Evolutionary conservation across 2,329 filamentous ascomycete genomes (phyloP).

Genomic region (Neonectria punicea): DNA sequence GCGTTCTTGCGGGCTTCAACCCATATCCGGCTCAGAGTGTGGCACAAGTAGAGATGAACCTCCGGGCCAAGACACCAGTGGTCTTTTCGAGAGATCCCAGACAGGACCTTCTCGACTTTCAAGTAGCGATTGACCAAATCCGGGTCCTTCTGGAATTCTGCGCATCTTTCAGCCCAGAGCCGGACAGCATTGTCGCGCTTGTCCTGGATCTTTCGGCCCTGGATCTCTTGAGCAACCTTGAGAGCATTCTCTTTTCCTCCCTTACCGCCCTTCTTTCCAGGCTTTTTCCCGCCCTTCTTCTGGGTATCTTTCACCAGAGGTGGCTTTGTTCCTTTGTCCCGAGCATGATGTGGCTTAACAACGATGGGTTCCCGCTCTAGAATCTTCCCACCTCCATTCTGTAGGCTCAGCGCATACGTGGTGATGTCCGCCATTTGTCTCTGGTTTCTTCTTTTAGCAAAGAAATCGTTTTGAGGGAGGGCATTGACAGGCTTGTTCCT

Average conservation of each 20-base stretch:
- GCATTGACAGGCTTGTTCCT: slow-evolving; percentile 65
- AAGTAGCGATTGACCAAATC: slow-evolving; percentile 57
- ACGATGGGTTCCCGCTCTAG: slow-evolving; percentile 74
- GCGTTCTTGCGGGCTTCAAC: slow-evolving; percentile 2
- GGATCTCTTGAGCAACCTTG: slow-evolving; percentile 47
- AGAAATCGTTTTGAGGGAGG: slow-evolving; percentile 40
- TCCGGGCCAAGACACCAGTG: slow-evolving; percentile 45
- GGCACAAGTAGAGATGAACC: slow-evolving; percentile 50
- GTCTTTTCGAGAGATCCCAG: slow-evolving; percentile 50
- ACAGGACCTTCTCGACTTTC: slow-evolving; percentile 60
- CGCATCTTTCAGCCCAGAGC: slow-evolving; percentile 57
- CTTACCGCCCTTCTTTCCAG: slow-evolving; percentile 33
- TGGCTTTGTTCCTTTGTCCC: slow-evolving; percentile 18
- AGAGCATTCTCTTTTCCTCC: slow-evolving; percentile 51
- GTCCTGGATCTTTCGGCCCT: slow-evolving; percentile 46
- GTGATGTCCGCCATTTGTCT: slow-evolving; percentile 74
- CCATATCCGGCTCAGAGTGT: slow-evolving; percentile 42
- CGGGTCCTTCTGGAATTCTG: slow-evolving; percentile 57
- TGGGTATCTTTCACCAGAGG: not conserved
- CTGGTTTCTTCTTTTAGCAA: slow-evolving; percentile 64
- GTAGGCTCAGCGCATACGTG: slow-evolving; percentile 76
- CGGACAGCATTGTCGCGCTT: slow-evolving; percentile 47
- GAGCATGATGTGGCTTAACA: slow-evolving; percentile 44
- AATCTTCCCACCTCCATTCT: slow-evolving; percentile 69
- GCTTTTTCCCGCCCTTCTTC: slow-evolving; percentile 47